A percentile compares a stretch with the other conserved stretches of the same genome.
Conservation (phyloP, 139 green algal species). For the Chlorella vulgaris region DNA sequence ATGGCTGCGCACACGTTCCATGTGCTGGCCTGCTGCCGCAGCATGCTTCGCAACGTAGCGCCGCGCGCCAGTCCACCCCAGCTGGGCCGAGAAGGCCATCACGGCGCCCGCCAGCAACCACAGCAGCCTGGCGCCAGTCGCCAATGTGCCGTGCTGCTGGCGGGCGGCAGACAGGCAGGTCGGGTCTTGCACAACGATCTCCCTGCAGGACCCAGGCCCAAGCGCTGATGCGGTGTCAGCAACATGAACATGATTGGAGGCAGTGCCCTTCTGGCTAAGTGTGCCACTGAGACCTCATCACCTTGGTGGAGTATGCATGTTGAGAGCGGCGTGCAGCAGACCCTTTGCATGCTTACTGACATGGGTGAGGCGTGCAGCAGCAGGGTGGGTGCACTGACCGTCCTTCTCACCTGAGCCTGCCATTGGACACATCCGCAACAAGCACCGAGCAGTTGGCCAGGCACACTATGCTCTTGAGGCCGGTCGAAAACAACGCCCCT, state of each 20-base stretch:
- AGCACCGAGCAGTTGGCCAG: slow-evolving; percentile 17
- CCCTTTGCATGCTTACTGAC: too few relatives aligned
- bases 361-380: too few relatives aligned
- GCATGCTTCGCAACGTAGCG: background rate
- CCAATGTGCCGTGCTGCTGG: background rate
- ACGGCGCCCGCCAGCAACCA: background rate
- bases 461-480: slow-evolving; percentile 1
- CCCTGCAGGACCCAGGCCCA: background rate
- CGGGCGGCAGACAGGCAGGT: background rate
- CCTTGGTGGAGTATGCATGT: too few relatives aligned
- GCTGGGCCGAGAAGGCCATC: background rate
- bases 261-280: too few relatives aligned
- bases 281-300: too few relatives aligned
- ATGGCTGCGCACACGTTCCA: background rate
- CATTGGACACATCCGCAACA: background rate
- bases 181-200: background rate
- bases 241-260: too few relatives aligned
- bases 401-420: slow-evolving; percentile 4
- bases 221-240: too few relatives aligned
- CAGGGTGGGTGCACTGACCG: too few relatives aligned
- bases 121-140: background rate
- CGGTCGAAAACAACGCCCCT: background rate
- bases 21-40: background rate
- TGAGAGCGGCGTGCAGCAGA: too few relatives aligned
- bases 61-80: background rate